Conservation (phyloP, 2,329 filamentous ascomycete genomes). For the Talaromyces pinophilus region DNA sequence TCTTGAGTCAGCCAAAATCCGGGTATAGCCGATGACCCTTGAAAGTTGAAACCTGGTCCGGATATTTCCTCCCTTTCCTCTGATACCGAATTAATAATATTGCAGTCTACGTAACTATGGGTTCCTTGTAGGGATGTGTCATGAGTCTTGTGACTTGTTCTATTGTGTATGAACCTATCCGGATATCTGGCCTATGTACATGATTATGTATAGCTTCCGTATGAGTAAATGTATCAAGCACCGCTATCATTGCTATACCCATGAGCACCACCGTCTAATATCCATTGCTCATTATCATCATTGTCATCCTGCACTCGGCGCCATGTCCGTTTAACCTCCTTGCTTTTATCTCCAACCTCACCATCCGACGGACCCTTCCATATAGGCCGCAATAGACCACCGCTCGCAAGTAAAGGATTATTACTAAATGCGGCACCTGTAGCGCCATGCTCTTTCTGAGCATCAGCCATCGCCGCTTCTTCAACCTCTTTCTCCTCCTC, state of each 20-base stretch:
- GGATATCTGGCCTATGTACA: background rate
- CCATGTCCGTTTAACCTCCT: conserved; percentile 47
- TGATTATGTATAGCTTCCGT: background rate
- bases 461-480: conserved; percentile 20
- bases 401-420: conserved; percentile 47
- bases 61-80: background rate
- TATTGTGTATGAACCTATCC: background rate
- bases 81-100: background rate
- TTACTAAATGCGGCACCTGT: conserved; percentile 43
- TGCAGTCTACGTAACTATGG: background rate
- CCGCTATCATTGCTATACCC: conserved; percentile 32
- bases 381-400: conserved; percentile 47
- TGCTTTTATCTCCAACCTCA: conserved; percentile 30
- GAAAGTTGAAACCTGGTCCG: background rate
- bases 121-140: background rate
- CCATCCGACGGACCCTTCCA: conserved; percentile 43
- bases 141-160: background rate
- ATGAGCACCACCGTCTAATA: conserved; percentile 47
- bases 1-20: background rate
- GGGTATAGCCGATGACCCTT: conserved; percentile 1
- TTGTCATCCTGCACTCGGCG: conserved; percentile 51
- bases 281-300: conserved; percentile 52
- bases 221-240: background rate
- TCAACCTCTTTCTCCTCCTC: conserved; percentile 26
- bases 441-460: conserved; percentile 26